phyloP scores from a whole-genome alignment of 495 filamentous ascomycete species.

The Xylaria nigripes region DNA sequence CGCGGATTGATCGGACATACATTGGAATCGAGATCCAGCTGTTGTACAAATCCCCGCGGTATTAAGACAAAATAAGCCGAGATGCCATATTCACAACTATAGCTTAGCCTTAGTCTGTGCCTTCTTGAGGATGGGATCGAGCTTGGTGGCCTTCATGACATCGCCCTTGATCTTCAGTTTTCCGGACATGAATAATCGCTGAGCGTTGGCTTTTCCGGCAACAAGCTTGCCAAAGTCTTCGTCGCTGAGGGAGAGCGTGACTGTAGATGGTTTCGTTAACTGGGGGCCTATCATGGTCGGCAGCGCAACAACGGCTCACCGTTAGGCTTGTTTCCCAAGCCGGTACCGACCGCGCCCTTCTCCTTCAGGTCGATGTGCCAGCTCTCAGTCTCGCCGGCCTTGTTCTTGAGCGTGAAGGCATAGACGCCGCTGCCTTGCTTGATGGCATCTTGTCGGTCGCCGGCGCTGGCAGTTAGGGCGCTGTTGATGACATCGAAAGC shows the following conservation, averaged over 20 bases:
- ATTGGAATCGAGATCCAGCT: too few species aligned
- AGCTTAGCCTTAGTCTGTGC: constrained; percentile 77
- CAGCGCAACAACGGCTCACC: constrained; percentile 47
- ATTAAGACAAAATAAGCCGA: neutral
- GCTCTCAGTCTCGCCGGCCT: constrained; percentile 61
- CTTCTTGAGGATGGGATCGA: constrained; percentile 89
- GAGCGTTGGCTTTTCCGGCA: constrained; percentile 83
- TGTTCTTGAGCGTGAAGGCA: constrained; percentile 87
- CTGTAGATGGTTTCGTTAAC: constrained; percentile 33
- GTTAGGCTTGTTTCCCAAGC: constrained; percentile 68
- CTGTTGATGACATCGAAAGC: constrained; percentile 84
- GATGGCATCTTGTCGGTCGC: constrained; percentile 77
- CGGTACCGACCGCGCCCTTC: constrained; percentile 73
- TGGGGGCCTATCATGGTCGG: constrained; percentile 2
- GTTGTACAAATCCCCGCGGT: too few species aligned
- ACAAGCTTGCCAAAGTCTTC: constrained; percentile 77
- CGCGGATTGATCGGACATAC: too few species aligned
- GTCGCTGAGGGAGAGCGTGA: constrained; percentile 77
- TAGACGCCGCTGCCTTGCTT: constrained; percentile 82
- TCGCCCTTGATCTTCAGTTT: constrained; percentile 98
- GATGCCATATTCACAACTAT: constrained; percentile 29
- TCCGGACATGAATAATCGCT: constrained; percentile 91
- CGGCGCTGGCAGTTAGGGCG: constrained; percentile 59
- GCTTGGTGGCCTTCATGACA: constrained; percentile 98
- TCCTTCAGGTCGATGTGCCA: constrained; percentile 97